Conservation (phyloP, 352 stramenopile genomes). For the Phytophthora constricta region DNA sequence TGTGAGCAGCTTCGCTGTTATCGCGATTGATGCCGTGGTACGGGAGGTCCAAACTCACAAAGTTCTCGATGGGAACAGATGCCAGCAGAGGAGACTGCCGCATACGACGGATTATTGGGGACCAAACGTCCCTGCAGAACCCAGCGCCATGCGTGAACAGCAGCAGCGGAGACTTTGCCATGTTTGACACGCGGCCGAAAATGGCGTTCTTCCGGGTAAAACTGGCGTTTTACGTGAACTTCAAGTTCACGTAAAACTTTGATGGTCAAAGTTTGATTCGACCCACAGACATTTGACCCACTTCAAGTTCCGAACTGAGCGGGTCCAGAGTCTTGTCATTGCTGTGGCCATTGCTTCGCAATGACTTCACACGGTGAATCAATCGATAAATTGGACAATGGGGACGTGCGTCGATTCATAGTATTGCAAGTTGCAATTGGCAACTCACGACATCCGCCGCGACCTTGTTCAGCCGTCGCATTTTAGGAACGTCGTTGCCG, state of each 20-base stretch:
- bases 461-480: neutral
- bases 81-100: conserved; percentile 33
- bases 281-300: too few relatives aligned
- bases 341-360: too few relatives aligned
- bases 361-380: neutral
- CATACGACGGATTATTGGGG: conserved; percentile 44
- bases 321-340: too few relatives aligned
- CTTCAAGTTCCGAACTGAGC: too few relatives aligned
- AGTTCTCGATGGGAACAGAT: conserved; percentile 6
- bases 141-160: conserved; percentile 55
- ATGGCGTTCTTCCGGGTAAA: neutral
- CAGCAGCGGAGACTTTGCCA: conserved; percentile 32
- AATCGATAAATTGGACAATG: neutral
- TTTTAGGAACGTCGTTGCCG: too few relatives aligned
- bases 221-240: too few relatives aligned
- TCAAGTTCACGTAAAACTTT: too few relatives aligned
- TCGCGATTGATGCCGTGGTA: conserved; percentile 53
- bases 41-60: conserved; percentile 42
- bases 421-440: too few relatives aligned
- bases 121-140: conserved; percentile 60
- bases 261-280: too few relatives aligned
- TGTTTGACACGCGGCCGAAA: neutral
- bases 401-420: neutral
- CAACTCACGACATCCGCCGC: neutral
- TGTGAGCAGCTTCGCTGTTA: conserved; percentile 35